These are phyloP conservation scores for Xylariaceae sp. DNA, from an alignment of 2,329 filamentous ascomycete species.

Conservation along the genomic window DNA sequence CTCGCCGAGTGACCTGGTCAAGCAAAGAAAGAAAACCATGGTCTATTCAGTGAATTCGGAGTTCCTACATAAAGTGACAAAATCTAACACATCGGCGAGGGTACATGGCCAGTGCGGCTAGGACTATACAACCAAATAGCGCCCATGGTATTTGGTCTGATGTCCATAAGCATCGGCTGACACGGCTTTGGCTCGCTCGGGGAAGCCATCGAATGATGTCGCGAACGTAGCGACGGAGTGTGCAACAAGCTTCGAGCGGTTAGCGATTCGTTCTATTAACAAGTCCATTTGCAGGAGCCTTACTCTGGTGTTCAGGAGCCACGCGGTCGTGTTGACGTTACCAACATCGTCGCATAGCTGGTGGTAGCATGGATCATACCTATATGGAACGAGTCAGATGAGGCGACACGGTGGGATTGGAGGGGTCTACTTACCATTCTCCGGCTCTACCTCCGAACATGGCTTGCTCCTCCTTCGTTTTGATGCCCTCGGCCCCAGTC, in stretches of 20 bases:
- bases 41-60: no score
- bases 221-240: constrained; percentile 67
- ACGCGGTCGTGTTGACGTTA: constrained; percentile 53
- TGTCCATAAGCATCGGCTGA: constrained; percentile 23
- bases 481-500: constrained; percentile 54
- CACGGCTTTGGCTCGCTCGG: constrained; percentile 36
- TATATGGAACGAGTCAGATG: neutral
- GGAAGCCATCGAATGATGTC: constrained; percentile 57
- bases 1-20: no score
- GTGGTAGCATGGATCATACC: constrained; percentile 50
- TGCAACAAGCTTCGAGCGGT: constrained; percentile 48
- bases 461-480: constrained; percentile 43
- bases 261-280: neutral
- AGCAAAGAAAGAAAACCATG: no score
- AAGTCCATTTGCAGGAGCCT: constrained; percentile 9
- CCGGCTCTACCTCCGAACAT: constrained; percentile 50
- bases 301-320: constrained; percentile 54
- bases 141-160: constrained; percentile 41
- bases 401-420: neutral
- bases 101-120: no score
- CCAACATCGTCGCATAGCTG: constrained; percentile 51
- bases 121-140: constrained; percentile 37
- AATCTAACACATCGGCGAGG: neutral
- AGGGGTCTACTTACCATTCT: constrained; percentile 34
- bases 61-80: no score